Evolutionary conservation across 257 asterid species (phyloP), one percentile per base, ranked within the genome.

Genomic region (Primulina tabacum): DNA sequence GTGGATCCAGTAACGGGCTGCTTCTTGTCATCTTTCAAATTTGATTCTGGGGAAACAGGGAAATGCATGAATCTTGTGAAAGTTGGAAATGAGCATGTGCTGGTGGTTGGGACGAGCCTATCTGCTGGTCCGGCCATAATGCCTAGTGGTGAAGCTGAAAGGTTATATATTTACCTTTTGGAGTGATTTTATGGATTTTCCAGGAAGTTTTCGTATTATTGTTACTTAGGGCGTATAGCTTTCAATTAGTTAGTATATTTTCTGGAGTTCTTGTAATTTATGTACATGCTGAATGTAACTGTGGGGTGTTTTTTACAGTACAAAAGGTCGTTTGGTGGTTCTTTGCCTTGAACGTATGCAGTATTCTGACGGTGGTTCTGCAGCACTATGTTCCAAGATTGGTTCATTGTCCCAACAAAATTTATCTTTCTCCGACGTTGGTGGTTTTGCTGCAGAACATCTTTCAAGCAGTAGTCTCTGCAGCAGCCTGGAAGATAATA

Each of bases 91-190:
- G 95, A 89, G 76, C 86, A 79, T 33, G 96, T 93, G 63, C 77
- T 93, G 88, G 93, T 93, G 75, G 85, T 93, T 75, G 99, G 99
- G 70, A 93, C 99, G 60, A 85, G 97, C 80, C 84, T 79, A 60
- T 90, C 96, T 75, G 76, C 91, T 72, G 96, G 99, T 73, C 92
- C 96, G 60, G 95, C 89, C 80, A 86, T 93, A 76, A 90, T 90
- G 97, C 90, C 97, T 18, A 89, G 88, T 77, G 99, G 99, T 72
- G 99, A 93, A 89, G 97, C 99, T 77, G 99, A 90, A 83, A 89
- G 96, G 98, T 93, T 57, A 26, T 38, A 71, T 47, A 47, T 78
- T 66, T 62, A 50, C 57, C 21, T 50, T 17, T 14, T 17, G 2
- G 20, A 7, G 21, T 21, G 57, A 21, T 50, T 50, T 14, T 16